phyloP scores from a whole-genome alignment of 2,329 filamentous ascomycete genomes.

The Sporothrix sp. region DNA sequence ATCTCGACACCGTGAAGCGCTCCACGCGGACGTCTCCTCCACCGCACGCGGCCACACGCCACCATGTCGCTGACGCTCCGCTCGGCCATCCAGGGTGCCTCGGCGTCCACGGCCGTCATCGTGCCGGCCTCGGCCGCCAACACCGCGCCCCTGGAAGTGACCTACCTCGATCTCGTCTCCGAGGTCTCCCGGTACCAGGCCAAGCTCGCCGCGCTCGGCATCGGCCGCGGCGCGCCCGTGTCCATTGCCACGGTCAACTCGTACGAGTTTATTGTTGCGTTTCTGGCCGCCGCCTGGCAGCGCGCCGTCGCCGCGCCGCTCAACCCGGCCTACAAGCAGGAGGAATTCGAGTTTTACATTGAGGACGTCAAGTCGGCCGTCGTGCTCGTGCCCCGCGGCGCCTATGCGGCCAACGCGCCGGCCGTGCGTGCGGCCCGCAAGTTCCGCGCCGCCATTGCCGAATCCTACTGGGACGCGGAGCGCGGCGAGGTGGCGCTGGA shows the following conservation, averaged over 20 bases:
- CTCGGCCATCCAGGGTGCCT: conserved; percentile 38
- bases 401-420: conserved; percentile 54
- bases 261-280: conserved; percentile 80
- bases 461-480: conserved; percentile 67
- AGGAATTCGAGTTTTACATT: conserved; percentile 88
- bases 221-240: conserved; percentile 59
- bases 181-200: conserved; percentile 64
- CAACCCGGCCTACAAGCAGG: conserved; percentile 81
- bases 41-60: not conserved
- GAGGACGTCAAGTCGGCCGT: conserved; percentile 74
- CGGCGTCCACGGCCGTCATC: conserved; percentile 53
- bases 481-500: conserved; percentile 61
- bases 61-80: conserved; percentile 38
- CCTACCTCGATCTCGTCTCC: conserved; percentile 55
- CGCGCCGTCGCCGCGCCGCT: conserved; percentile 75
- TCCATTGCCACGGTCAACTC: conserved; percentile 78
- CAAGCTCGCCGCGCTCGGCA: conserved; percentile 66
- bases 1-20: too few relatives aligned
- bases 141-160: conserved; percentile 43
- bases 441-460: conserved; percentile 75
- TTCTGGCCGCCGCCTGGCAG: conserved; percentile 79
- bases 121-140: conserved; percentile 52
- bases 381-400: conserved; percentile 64
- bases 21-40: not conserved
- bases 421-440: conserved; percentile 68